phyloP scores from a whole-genome alignment of 164 flowering plant species.

The Houttuynia cordata region DNA sequence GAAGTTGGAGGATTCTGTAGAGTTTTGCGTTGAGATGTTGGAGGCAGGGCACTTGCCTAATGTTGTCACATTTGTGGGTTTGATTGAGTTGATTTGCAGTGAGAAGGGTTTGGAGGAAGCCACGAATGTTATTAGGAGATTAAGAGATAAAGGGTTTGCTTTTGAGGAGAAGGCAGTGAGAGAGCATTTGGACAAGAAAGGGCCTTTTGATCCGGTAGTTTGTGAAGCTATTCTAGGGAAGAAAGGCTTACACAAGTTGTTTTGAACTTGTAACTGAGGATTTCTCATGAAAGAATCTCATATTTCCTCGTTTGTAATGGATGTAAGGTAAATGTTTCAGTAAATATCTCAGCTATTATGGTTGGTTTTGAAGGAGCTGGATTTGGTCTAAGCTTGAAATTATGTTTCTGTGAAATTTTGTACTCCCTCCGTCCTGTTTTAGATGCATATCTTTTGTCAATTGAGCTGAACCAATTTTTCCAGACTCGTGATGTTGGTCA shows the following conservation, averaged over 20 bases:
- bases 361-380: no score
- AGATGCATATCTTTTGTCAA: no score
- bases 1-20: constrained; percentile 50
- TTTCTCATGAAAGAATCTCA: background rate
- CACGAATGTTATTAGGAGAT: constrained; percentile 20
- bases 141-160: constrained; percentile 49
- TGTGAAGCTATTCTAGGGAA: constrained; percentile 78
- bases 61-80: constrained; percentile 46
- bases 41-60: constrained; percentile 82
- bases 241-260: constrained; percentile 21
- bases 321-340: no score
- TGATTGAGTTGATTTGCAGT: constrained; percentile 49
- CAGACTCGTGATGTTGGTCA: no score
- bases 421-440: no score
- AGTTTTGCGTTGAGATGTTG: constrained; percentile 61
- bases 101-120: constrained; percentile 63
- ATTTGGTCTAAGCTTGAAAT: no score
- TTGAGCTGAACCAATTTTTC: no score
- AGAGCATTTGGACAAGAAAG: constrained; percentile 67
- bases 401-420: no score
- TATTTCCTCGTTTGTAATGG: background rate
- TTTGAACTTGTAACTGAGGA: constrained; percentile 8
- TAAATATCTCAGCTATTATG: no score
- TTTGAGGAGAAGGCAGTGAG: constrained; percentile 62
- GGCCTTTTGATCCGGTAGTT: constrained; percentile 36